Evolutionary conservation across 495 filamentous ascomycete genomes (phyloP), one percentile per base, ranked within the genome.

Genomic region (Talaromyces wortmannii): DNA sequence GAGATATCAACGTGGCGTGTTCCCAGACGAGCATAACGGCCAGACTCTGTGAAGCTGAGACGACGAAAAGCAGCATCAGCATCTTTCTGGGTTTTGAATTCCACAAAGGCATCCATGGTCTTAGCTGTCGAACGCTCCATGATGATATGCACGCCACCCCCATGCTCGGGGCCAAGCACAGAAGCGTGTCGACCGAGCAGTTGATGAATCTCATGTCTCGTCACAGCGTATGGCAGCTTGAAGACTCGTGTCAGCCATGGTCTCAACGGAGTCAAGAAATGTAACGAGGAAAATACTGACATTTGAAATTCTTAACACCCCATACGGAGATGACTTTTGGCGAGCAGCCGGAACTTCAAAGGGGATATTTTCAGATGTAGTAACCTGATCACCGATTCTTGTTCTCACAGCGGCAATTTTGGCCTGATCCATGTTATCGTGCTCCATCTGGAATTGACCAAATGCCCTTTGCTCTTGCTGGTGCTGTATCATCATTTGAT

Each of bases 101-200:
- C 89, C 31, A 89, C 81, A 58, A 74, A 94, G 55, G 80, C 85
- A 50, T 91, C 87, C 67, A 85, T 82, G 0, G 89, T 92, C 77
- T 92, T 92, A 48, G 80, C 79, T 1, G 86, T 88, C 0, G 81
- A 73, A 7, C 87, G 84, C 50, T 92, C 89, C 87, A 94, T 90
- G 59, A 91, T 88, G 57, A 94, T 90, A 60, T 94, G 89, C 8
- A 92, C 70, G 0, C 86, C 76, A 50, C 82, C 83, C 6, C 84
- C 75, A 2, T 67, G 59, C 46, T 83, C 79, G 45, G 74, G 71
- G 32, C 61, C 54, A 40, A 86, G 67, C 40, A 89, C 68, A 13
- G 73, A 77, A 0, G 85, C 79, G 56, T 78, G 79, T n/a, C 81
- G 79, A n/a, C 87, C 88, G 10, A 91, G 68, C 61, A 89, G 81